phyloP scores from a whole-genome alignment of 306 rosid species.

The Corylus avellana region DNA sequence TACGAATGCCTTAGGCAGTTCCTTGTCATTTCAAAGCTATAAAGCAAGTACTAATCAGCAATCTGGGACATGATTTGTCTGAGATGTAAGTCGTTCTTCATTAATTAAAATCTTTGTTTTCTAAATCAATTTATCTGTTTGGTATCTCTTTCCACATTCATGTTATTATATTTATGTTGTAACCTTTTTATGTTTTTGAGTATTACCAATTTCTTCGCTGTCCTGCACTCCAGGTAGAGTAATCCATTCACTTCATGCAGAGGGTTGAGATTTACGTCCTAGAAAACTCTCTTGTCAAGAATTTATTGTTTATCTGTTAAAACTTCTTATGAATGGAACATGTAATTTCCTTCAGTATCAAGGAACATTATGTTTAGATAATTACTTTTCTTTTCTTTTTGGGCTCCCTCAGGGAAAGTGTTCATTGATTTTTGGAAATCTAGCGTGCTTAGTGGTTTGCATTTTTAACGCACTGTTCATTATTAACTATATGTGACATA shows the following conservation, averaged over 20 bases:
- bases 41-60: conserved; percentile 50
- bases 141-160: background rate
- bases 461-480: too few relatives aligned
- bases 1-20: conserved; percentile 60
- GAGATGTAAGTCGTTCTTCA: conserved; percentile 55
- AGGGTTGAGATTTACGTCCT: background rate
- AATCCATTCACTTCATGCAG: background rate
- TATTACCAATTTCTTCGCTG: background rate
- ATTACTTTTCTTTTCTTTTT: too few relatives aligned
- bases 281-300: background rate
- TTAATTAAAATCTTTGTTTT: conserved; percentile 23
- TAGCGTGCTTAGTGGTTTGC: too few relatives aligned
- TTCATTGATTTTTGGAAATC: too few relatives aligned
- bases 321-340: background rate
- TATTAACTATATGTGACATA: too few relatives aligned
- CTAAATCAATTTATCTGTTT: background rate
- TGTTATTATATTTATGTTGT: background rate
- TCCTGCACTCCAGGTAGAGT: background rate
- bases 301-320: background rate
- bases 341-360: background rate
- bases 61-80: conserved; percentile 63
- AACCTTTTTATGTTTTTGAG: background rate
- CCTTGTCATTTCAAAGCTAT: conserved; percentile 68
- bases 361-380: background rate
- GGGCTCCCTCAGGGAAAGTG: background rate